phyloP scores from a whole-genome alignment of 352 stramenopile species.

The Pythium myriotylum region DNA sequence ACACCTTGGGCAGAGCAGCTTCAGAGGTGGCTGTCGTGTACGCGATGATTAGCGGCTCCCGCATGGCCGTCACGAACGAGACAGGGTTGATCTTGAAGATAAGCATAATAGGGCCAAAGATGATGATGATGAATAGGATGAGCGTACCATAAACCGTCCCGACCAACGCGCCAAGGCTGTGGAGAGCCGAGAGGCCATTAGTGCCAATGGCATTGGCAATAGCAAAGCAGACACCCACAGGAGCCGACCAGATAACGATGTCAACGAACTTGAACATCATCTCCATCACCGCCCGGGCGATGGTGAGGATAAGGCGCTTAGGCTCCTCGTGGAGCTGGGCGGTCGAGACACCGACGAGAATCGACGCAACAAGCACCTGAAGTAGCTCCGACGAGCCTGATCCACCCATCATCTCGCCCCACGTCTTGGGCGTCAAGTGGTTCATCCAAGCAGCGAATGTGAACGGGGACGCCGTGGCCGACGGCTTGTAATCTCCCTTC shows the following conservation, averaged over 20 bases:
- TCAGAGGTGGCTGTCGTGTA: slow-evolving; percentile 40
- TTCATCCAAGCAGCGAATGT: slow-evolving; percentile 45
- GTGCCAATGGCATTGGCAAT: slow-evolving; percentile 52
- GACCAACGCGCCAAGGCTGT: slow-evolving; percentile 42
- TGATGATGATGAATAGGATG: slow-evolving; percentile 47
- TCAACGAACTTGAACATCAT: slow-evolving; percentile 80
- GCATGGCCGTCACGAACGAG: slow-evolving; percentile 52
- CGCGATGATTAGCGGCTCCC: slow-evolving; percentile 54
- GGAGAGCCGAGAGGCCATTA: slow-evolving; percentile 49
- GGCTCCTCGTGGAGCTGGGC: slow-evolving; percentile 35
- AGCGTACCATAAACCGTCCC: slow-evolving; percentile 51
- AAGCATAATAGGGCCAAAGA: slow-evolving; percentile 47
- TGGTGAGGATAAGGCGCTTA: slow-evolving; percentile 21
- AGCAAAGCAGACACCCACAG: slow-evolving; percentile 61
- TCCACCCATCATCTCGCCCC: slow-evolving; percentile 18
- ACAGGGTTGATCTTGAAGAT: slow-evolving; percentile 50
- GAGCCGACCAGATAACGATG: slow-evolving; percentile 70
- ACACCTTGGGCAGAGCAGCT: slow-evolving; percentile 52
- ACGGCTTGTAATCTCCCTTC: slow-evolving; percentile 41
- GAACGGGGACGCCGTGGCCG: slow-evolving; percentile 30
- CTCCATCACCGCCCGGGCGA: slow-evolving; percentile 47
- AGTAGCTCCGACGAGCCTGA: slow-evolving; percentile 56
- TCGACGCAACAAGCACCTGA: slow-evolving; percentile 52
- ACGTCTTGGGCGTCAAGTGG: slow-evolving; percentile 17
- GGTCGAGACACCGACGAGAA: slow-evolving; percentile 49